A percentile compares a stretch with the other conserved stretches of the same genome.
phyloP scores from a whole-genome alignment of 2,329 filamentous ascomycete species.

The Cordyceps tenuipes region DNA sequence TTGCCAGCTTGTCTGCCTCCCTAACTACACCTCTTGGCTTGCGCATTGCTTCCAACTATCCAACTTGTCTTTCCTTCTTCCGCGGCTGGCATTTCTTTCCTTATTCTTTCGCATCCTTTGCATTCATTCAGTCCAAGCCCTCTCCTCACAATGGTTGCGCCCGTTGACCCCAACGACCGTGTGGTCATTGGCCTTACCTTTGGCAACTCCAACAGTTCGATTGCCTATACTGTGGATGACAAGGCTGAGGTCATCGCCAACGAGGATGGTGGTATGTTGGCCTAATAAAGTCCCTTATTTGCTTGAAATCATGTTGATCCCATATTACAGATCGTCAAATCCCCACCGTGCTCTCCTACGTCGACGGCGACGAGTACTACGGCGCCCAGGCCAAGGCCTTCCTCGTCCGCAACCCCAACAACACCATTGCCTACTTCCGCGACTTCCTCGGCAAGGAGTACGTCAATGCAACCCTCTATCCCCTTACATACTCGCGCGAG shows the following conservation, averaged over 20 bases:
- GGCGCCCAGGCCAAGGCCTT: slow-evolving; percentile 92
- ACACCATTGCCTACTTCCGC: slow-evolving; percentile 92
- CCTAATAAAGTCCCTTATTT: not conserved
- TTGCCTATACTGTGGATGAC: slow-evolving; percentile 86
- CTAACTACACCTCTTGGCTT: not conserved
- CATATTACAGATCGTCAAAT: slow-evolving; percentile 78
- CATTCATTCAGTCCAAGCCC: not conserved
- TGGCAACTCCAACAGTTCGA: slow-evolving; percentile 97
- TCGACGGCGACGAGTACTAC: slow-evolving; percentile 93
- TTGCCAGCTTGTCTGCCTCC: slow-evolving; percentile 5
- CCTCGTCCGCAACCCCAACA: slow-evolving; percentile 82
- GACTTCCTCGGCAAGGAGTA: slow-evolving; percentile 94
- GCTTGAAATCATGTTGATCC: not conserved
- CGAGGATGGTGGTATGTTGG: slow-evolving; percentile 80
- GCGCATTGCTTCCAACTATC: not conserved
- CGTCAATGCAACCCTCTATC: slow-evolving; percentile 19
- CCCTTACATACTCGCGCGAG: not conserved
- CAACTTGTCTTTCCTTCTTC: not conserved
- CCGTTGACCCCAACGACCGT: slow-evolving; percentile 48
- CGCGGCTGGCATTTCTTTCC: slow-evolving; percentile 11
- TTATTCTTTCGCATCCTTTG: slow-evolving; percentile 8
- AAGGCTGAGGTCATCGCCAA: slow-evolving; percentile 98
- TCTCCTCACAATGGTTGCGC: slow-evolving; percentile 34
- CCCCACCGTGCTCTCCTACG: slow-evolving; percentile 86
- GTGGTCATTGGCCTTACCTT: slow-evolving; percentile 91